These are phyloP conservation scores for Galerina sulciceps DNA, from an alignment of 768 basidiomycete genomes.

Conservation along the genomic window DNA sequence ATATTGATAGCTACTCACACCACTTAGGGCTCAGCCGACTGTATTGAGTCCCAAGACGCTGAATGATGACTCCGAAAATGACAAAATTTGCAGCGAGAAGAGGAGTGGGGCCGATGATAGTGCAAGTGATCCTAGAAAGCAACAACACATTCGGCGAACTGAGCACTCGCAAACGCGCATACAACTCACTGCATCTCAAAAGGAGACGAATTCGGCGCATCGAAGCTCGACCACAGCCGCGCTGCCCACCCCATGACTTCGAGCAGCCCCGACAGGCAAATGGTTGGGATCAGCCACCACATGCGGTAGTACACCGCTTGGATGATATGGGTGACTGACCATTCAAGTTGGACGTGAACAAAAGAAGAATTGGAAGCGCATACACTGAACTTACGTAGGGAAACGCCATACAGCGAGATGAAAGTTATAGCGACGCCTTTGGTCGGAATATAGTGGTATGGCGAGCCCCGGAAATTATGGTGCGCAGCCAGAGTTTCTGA, in stretches of 20 bases:
- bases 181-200: conserved; percentile 47
- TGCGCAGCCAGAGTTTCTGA: neutral
- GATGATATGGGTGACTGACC: conserved; percentile 48
- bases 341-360: neutral
- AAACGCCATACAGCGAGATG: conserved; percentile 40
- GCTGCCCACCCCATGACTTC: conserved; percentile 63
- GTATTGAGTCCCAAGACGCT: conserved; percentile 47
- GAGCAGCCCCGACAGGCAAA: conserved; percentile 49
- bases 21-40: conserved; percentile 49
- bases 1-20: conserved; percentile 33
- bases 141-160: neutral
- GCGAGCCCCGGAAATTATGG: conserved; percentile 12
- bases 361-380: too few relatives aligned
- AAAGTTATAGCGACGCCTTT: conserved; percentile 26
- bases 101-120: conserved; percentile 61
- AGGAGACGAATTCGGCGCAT: conserved; percentile 23
- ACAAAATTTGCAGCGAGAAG: conserved; percentile 62
- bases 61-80: conserved; percentile 52
- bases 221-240: conserved; percentile 52
- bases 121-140: conserved; percentile 39
- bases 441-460: conserved; percentile 32
- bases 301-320: conserved; percentile 49
- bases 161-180: neutral
- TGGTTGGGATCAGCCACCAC: conserved; percentile 61
- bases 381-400: conserved; percentile 33